Evolutionary conservation across 2,329 filamentous ascomycete species (phyloP), one percentile per base, ranked within the genome.

Genomic region (Pseudonectria buxi): DNA sequence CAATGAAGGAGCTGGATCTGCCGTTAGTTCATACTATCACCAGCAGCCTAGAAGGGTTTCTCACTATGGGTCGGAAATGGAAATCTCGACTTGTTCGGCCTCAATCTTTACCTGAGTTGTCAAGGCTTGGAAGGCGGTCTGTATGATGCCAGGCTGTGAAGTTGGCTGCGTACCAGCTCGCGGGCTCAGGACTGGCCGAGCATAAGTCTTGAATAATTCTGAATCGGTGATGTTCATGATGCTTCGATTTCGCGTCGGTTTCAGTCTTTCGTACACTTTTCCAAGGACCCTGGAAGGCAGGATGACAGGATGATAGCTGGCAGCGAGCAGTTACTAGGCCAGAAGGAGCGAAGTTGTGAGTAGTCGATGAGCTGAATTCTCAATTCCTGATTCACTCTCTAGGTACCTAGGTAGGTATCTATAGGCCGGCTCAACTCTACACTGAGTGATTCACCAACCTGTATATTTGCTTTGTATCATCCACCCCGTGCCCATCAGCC

Each of bases 31-130:
- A 30, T 4, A 7, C 7, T 12, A 14, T n/a, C 10, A 27, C 14
- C 4, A 6, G 12, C 10, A 2, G 14, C 5, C 4, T 10, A 11
- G 18, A 2, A 22, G 34, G 11, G n/a, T 9, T 9, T 6, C 57
- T 35, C 43, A 63, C 59, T 58, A 41, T 28, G 52, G 40, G 3
- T 52, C 54, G 5, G 54, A 47, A 24, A 54, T 35, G 6, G 47
- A 51, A 30, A 63, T 59, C 25, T 49, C 51, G 32, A 61, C 51
- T 3, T 39, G 41, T 24, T 46, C 49, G 26, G 56, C 45, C 33
- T 59, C 52, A 25, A 61, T 34, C 14, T 40, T 50, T 12, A 49
- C 49, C 22, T 44, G 39, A 24, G 53, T 45, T 10, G 58, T n/a
- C 7, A 62, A 41, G 35, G 50, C 44, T 34, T 54, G 50, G 29